These are phyloP conservation scores for Lavandula angustifolia DNA, from an alignment of 257 asterid species.

Conservation along the genomic window DNA sequence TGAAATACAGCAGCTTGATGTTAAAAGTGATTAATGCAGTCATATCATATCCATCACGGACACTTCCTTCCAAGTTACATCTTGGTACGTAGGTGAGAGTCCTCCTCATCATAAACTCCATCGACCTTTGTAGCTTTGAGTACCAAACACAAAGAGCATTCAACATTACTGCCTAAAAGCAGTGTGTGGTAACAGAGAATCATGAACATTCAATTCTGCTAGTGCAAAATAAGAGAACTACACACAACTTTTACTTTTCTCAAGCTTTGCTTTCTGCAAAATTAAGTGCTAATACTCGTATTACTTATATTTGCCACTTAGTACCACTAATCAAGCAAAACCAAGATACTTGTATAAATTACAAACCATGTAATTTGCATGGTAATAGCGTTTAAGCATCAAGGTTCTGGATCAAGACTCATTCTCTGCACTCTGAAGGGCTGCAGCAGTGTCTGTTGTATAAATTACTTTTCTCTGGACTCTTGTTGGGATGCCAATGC, in stretches of 20 bases:
- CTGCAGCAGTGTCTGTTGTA: constrained; percentile 99
- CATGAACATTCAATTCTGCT: too few relatives aligned
- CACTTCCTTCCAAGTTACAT: constrained; percentile 78
- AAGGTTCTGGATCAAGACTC: constrained; percentile 37
- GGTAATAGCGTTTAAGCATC: constrained; percentile 17
- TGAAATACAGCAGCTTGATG: too few relatives aligned
- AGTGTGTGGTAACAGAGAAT: too few relatives aligned
- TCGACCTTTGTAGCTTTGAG: constrained; percentile 95
- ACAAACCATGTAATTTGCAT: background rate
- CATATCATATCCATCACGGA: constrained; percentile 88
- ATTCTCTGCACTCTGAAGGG: constrained; percentile 96
- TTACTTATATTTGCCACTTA: background rate
- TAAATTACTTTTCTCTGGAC: too few relatives aligned
- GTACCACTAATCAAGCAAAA: background rate
- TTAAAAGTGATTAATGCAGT: background rate
- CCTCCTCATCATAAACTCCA: constrained; percentile 86
- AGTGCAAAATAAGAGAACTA: too few relatives aligned
- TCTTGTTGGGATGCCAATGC: constrained; percentile 94
- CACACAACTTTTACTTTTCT: too few relatives aligned
- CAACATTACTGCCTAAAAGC: too few relatives aligned
- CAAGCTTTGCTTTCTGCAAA: too few relatives aligned
- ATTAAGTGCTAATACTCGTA: background rate
- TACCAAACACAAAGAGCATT: constrained; percentile 53
- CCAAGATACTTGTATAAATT: background rate
- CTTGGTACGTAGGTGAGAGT: constrained; percentile 75